Evolutionary conservation across 768 basidiomycete genomes (phyloP).

Genomic region (Russula vinacea): DNA sequence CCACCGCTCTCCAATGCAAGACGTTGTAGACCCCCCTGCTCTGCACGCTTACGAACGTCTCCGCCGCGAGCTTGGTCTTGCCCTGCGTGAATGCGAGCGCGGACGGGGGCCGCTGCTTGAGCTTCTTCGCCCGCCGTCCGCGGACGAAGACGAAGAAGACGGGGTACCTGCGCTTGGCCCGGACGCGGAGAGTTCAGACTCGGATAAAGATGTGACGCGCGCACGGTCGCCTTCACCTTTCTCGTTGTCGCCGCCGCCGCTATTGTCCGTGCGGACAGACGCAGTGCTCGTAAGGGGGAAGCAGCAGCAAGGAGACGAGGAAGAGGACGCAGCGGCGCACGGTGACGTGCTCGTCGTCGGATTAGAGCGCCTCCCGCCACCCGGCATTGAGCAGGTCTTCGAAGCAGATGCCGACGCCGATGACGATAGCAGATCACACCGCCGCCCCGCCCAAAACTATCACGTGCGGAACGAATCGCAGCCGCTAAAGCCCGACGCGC

Average conservation of each 20-base stretch:
- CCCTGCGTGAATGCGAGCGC: constrained; percentile 78
- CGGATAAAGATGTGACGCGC: constrained; percentile 44
- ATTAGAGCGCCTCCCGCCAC: constrained; percentile 54
- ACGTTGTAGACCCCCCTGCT: constrained; percentile 40
- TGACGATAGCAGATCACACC: constrained; percentile 12
- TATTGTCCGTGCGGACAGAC: constrained; percentile 23
- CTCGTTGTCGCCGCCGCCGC: background rate
- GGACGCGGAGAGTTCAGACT: constrained; percentile 54
- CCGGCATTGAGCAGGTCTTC: constrained; percentile 79
- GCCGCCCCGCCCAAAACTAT: constrained; percentile 62
- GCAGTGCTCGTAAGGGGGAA: constrained; percentile 34
- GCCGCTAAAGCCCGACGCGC: constrained; percentile 54
- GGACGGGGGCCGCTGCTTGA: constrained; percentile 63
- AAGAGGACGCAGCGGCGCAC: constrained; percentile 40
- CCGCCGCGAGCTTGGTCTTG: constrained; percentile 71
- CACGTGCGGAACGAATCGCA: constrained; percentile 71
- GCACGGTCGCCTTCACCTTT: constrained; percentile 29
- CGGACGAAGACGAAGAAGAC: constrained; percentile 45
- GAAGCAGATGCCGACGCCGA: constrained; percentile 55
- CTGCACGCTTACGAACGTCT: constrained; percentile 72
- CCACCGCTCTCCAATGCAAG: constrained; percentile 18
- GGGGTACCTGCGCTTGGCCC: constrained; percentile 48
- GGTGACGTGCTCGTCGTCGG: constrained; percentile 48
- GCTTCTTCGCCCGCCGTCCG: constrained; percentile 49
- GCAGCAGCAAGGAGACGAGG: background rate